Base-by-base conservation (phyloP, 148 eudicot genomes). In the Diospyros lotus region DNA sequence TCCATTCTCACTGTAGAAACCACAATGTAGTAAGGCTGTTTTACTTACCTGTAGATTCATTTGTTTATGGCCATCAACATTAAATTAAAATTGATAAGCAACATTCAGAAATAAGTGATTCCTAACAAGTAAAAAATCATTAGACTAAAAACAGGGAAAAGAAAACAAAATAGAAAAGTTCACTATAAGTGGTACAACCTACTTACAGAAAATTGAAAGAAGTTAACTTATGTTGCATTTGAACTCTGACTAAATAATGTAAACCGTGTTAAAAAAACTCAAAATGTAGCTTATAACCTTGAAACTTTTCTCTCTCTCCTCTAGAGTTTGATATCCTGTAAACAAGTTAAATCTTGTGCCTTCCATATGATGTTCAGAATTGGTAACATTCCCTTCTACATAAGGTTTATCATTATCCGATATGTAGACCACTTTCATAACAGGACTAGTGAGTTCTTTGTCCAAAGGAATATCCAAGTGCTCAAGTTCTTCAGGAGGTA, bases 1-100 rank as follows among this genome's bases (percentile, higher is more conserved):
- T 75, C 99, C 98, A 65, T 79, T 80, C 76, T 93, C 87, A 83
- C 94, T 89, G 77, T 73, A 96, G 81, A 96, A 93, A 67, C 99
- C 99, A 83, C 99, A 96, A 87, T 96, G 98, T 65, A 91, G 84
- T 54, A 15, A 15, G 67, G 86, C 83, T 65, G 83, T 82, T 80
- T 79, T 84, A 76, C 78, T 85, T 72, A 88, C 86, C 99, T 96
- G 85, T 13, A 70, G 54, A 61, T 56, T 66, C 11, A 50, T 66
- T 74, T 45, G 12, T 51, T 50, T n/a, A 58, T 68, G 48, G 43
- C 54, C 6, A 46, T 41, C 44, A 58, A 18, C 54, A 54, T 59
- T 15, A 51, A 46, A 68, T 4, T 7, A 17, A 64, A 50, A 39
- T 53, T 60, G 69, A 74, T 42, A 41, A 42, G 59, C 8, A 42